Conservation (phyloP, 768 basidiomycete species). For the Suillus luteus region DNA sequence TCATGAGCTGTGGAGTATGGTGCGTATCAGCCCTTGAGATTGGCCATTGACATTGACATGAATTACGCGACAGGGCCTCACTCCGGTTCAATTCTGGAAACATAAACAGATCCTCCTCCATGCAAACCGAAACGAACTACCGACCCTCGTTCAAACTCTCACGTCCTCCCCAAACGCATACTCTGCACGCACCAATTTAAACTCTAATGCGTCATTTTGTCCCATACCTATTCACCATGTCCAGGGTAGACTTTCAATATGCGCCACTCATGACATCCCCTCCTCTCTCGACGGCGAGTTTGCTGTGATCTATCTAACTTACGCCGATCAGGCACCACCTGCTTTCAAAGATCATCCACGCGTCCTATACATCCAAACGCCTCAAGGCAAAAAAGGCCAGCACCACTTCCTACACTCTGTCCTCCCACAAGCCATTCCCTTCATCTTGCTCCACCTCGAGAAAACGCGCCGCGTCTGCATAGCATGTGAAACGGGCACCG, state of each 20-base stretch:
- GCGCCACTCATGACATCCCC: constrained; percentile 33
- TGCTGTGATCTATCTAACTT: constrained; percentile 23
- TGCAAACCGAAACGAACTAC: constrained; percentile 50
- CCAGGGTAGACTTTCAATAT: constrained; percentile 44
- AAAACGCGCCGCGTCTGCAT: constrained; percentile 44
- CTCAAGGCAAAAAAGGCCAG: constrained; percentile 57
- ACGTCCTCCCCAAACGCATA: constrained; percentile 6
- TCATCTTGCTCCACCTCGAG: constrained; percentile 44
- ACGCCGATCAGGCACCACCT: not conserved
- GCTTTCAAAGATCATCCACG: constrained; percentile 4
- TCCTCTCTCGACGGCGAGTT: constrained; percentile 5
- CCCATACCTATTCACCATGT: constrained; percentile 29
- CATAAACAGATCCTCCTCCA: constrained; percentile 51
- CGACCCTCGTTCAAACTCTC: constrained; percentile 28
- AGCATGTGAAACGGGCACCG: constrained; percentile 59
- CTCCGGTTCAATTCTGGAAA: constrained; percentile 71
- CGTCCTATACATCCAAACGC: constrained; percentile 29
- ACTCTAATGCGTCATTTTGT: not conserved
- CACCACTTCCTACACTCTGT: constrained; percentile 46
- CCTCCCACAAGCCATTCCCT: constrained; percentile 51
- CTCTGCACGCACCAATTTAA: not conserved
- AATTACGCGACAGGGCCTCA: constrained; percentile 60
- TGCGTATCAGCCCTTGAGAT: constrained; percentile 29
- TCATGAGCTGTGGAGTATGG: constrained; percentile 88
- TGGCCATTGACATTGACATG: not conserved